Evolutionary conservation across 257 asterid genomes (phyloP), one percentile per base, ranked within the genome.

Genomic region (Cordia subcordata): DNA sequence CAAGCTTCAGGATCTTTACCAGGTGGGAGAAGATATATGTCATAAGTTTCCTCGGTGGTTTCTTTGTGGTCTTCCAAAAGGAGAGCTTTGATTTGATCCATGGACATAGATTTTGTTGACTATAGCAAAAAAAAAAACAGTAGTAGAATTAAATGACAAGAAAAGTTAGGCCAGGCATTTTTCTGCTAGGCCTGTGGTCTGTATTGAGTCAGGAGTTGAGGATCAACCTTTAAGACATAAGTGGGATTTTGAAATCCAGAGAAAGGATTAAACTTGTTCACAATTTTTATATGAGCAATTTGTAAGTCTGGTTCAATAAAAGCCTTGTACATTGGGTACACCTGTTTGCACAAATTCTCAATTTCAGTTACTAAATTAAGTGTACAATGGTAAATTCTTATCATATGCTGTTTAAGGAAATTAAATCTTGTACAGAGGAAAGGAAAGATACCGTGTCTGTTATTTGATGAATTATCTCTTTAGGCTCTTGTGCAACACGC

Each of bases 1-100:
- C 99, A 93, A 52, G 97, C 95, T 76, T 93, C 99, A 50, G 96
- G 97, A 80, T 93, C 99, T 80, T 93, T 97, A 47, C 99, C 96
- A 19, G 99, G 99, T 46, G 99, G 99, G 38, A 93, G 88, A 68
- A 93, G 97, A 83, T 84, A 93, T 53, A 93, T 93, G 59, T 93
- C 99, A 75, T 93, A 93, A 57, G 97, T 93, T 83, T 93, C 96
- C 81, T 89, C 99, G 3, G 77, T 78, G 47, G 72, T 66, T 78
- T 93, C 99, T 59, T 13, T 71, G 73, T 70, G 68, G 60, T 85
- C 95, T 42, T 75, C 78, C 11, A 82, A 40, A 71, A 93, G 79
- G 49, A 89, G 77, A 59, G 79, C 90, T 87, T 81, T 89, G 56
- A 89, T 86, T 77, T 86, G 85, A 63, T 89, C 94, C 71, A 53